Evolutionary conservation across 176 grass and related monocot species (phyloP).

Genomic region (Zizania latifolia): DNA sequence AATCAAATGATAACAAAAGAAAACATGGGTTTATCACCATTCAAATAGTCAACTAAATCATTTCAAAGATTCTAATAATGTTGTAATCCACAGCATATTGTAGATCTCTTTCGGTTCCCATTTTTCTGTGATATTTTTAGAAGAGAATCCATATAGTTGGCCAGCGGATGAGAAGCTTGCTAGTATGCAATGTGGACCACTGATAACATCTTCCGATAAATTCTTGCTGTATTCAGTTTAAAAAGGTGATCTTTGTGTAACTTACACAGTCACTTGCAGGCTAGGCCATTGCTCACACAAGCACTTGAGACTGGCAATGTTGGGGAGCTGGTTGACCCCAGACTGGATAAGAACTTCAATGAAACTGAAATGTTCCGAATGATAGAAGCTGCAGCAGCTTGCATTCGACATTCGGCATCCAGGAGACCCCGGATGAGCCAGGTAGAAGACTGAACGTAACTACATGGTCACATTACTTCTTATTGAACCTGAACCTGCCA

Average conservation of each 20-base stretch:
- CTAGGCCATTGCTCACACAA: slow-evolving; percentile 58
- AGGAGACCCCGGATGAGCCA: slow-evolving; percentile 66
- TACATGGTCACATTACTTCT: neutral
- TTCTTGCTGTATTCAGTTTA: neutral
- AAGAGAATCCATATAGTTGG: neutral
- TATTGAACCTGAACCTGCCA: neutral
- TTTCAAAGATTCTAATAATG: neutral
- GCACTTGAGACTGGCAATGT: slow-evolving; percentile 48
- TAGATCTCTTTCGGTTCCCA: neutral
- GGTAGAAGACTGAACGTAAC: slow-evolving; percentile 23
- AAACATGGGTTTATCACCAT: neutral
- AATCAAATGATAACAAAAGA: neutral
- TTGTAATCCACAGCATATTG: neutral
- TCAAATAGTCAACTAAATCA: neutral
- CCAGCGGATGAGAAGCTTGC: neutral
- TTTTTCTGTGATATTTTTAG: neutral
- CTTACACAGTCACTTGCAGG: slow-evolving; percentile 40
- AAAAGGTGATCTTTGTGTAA: neutral
- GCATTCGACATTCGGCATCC: slow-evolving; percentile 51
- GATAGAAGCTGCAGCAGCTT: slow-evolving; percentile 75
- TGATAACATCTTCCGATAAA: neutral
- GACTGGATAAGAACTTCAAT: slow-evolving; percentile 46
- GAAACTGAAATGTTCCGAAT: slow-evolving; percentile 57
- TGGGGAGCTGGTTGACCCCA: slow-evolving; percentile 46
- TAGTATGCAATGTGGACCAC: neutral